Evolutionary conservation across 495 filamentous ascomycete species (phyloP).

Genomic region (Penicillium verhagenii): DNA sequence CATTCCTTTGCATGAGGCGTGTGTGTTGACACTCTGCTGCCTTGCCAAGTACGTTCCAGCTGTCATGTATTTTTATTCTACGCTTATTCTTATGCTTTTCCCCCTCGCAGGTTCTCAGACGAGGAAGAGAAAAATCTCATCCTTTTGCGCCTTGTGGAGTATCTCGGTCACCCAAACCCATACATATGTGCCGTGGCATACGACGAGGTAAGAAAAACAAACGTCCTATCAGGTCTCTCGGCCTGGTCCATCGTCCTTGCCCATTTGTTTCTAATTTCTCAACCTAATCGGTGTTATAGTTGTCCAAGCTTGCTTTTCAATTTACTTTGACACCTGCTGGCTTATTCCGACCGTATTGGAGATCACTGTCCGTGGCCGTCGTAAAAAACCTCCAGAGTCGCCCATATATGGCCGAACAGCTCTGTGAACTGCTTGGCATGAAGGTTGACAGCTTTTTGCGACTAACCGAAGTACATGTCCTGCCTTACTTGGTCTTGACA

Average conservation of each 20-base stretch:
- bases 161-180: conserved; percentile 78
- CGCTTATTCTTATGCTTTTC: not conserved
- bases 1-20: conserved; percentile 71
- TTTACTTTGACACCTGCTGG: conserved; percentile 57
- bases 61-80: not conserved
- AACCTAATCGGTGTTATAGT: conserved; percentile 29
- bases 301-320: conserved; percentile 63
- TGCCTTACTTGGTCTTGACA: conserved; percentile 81
- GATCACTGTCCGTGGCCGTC: conserved; percentile 71
- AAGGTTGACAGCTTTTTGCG: conserved; percentile 70
- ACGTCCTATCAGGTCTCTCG: not conserved
- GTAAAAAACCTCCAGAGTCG: conserved; percentile 76
- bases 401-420: conserved; percentile 75
- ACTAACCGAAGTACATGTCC: conserved; percentile 73
- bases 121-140: conserved; percentile 85
- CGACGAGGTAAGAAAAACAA: conserved; percentile 61
- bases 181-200: conserved; percentile 77
- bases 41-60: conserved; percentile 58
- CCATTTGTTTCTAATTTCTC: not conserved
- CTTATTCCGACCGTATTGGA: conserved; percentile 84
- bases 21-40: conserved; percentile 79
- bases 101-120: conserved; percentile 48
- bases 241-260: not conserved
- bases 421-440: conserved; percentile 76
- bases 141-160: conserved; percentile 78